A percentile compares a stretch with the other conserved stretches of the same genome.
phyloP scores from a whole-genome alignment of 495 filamentous ascomycete genomes.

The Pyrenula aspistea region DNA sequence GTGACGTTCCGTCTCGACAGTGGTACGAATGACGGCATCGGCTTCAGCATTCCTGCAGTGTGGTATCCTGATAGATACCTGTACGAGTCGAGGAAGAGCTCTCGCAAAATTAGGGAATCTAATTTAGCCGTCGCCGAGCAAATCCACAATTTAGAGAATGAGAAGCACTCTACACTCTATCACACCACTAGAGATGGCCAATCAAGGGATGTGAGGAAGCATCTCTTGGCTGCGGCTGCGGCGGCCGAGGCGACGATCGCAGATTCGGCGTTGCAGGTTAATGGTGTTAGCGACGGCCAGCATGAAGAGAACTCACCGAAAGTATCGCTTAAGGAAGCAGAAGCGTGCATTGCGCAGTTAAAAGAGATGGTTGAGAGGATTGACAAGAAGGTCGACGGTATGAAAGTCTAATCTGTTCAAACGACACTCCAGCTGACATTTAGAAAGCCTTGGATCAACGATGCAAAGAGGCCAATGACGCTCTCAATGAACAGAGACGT shows the following conservation, averaged over 20 bases:
- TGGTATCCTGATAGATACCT: slow-evolving; percentile 77
- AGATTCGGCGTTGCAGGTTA: neutral
- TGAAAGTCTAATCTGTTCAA: slow-evolving; percentile 2
- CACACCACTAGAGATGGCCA: neutral
- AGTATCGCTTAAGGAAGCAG: neutral
- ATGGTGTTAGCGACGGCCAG: neutral
- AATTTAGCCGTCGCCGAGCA: slow-evolving; percentile 25
- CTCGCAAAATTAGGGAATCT: slow-evolving; percentile 34
- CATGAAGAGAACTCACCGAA: slow-evolving; percentile 9
- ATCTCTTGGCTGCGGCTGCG: slow-evolving; percentile 3
- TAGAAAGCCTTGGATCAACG: slow-evolving; percentile 36
- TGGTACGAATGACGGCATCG: slow-evolving; percentile 30
- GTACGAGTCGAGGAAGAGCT: slow-evolving; percentile 37
- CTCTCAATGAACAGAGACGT: slow-evolving; percentile 32
- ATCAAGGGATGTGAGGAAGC: slow-evolving; percentile 2
- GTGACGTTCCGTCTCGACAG: slow-evolving; percentile 46
- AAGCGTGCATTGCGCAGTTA: slow-evolving; percentile 17
- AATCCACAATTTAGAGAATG: slow-evolving; percentile 26
- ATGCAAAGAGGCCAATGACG: slow-evolving; percentile 34
- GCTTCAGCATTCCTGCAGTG: slow-evolving; percentile 54
- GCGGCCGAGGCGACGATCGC: neutral
- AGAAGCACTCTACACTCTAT: slow-evolving; percentile 12
- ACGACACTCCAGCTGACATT: neutral
- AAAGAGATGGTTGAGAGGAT: slow-evolving; percentile 27
- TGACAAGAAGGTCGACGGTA: slow-evolving; percentile 39